A percentile compares a stretch with the other conserved stretches of the same genome.
phyloP scores from a whole-genome alignment of 2,329 filamentous ascomycete species.

The Didymella exigua region DNA sequence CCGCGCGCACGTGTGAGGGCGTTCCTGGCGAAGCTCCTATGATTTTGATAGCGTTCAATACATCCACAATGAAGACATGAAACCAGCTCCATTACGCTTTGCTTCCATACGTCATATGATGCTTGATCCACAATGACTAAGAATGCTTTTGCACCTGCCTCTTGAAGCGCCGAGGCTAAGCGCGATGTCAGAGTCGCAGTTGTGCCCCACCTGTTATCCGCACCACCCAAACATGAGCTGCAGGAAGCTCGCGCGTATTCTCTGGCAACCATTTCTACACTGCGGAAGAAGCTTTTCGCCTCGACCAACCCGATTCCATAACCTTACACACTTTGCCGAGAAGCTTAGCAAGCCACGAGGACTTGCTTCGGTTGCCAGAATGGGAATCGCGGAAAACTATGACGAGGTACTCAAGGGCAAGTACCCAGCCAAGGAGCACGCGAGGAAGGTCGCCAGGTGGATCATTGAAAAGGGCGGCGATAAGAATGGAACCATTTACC shows the following conservation, averaged over 20 bases:
- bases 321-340: conserved; percentile 1
- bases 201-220: conserved; percentile 30
- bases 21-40: background rate
- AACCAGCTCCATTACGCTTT: background rate
- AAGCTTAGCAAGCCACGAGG: conserved; percentile 9
- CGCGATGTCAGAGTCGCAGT: conserved; percentile 21
- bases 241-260: conserved; percentile 24
- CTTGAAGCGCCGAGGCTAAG: conserved; percentile 15
- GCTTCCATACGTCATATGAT: background rate
- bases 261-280: conserved; percentile 16
- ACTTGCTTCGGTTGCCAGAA: conserved; percentile 21
- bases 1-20: background rate
- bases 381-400: conserved; percentile 42
- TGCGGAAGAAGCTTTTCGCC: conserved; percentile 15
- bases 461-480: conserved; percentile 70
- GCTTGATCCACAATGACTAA: conserved; percentile 2
- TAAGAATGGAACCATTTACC: conserved; percentile 76
- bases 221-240: conserved; percentile 24
- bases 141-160: conserved; percentile 25
- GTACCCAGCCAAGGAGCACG: conserved; percentile 86
- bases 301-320: conserved; percentile 6
- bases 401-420: conserved; percentile 59
- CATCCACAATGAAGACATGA: background rate
- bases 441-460: conserved; percentile 78
- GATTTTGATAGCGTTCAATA: conserved; percentile 15